A percentile compares a stretch with the other conserved stretches of the same genome.
Conservation (phyloP, 1,139 yeast genomes). For the Suhomyces bribrorum region DNA sequence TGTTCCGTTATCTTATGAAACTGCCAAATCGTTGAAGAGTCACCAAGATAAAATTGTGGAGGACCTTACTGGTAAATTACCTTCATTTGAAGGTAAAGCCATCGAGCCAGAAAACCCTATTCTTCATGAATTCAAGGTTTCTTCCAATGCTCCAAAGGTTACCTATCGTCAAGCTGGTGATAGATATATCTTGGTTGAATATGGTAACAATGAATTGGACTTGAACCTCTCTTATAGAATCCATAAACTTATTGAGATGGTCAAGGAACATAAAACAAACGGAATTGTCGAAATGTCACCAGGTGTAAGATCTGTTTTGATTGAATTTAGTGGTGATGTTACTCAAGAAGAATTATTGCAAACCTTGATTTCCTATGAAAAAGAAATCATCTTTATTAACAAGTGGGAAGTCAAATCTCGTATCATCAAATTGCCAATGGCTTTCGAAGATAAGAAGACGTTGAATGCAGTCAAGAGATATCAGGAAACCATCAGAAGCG, state of each 20-base stretch:
- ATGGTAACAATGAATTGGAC: slow-evolving; percentile 86
- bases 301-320: slow-evolving; percentile 91
- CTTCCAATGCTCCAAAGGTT: slow-evolving; percentile 63
- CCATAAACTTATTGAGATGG: slow-evolving; percentile 76
- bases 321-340: slow-evolving; percentile 73
- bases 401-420: slow-evolving; percentile 87
- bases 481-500: slow-evolving; percentile 86
- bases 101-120: slow-evolving; percentile 61
- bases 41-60: slow-evolving; percentile 59
- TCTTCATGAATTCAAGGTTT: slow-evolving; percentile 48
- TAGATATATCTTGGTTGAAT: slow-evolving; percentile 85
- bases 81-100: slow-evolving; percentile 33
- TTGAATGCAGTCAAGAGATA: slow-evolving; percentile 87
- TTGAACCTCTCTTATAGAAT: slow-evolving; percentile 83
- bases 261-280: slow-evolving; percentile 58
- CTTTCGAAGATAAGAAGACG: slow-evolving; percentile 89
- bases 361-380: slow-evolving; percentile 70
- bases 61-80: slow-evolving; percentile 42
- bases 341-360: slow-evolving; percentile 63
- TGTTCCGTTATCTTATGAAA: slow-evolving; percentile 69
- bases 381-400: slow-evolving; percentile 68
- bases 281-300: slow-evolving; percentile 96
- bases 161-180: slow-evolving; percentile 97
- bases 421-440: slow-evolving; percentile 86
- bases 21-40: slow-evolving; percentile 64